These are phyloP conservation scores for Pleodorina starrii DNA, from an alignment of 139 green algal species.

Conservation along the genomic window DNA sequence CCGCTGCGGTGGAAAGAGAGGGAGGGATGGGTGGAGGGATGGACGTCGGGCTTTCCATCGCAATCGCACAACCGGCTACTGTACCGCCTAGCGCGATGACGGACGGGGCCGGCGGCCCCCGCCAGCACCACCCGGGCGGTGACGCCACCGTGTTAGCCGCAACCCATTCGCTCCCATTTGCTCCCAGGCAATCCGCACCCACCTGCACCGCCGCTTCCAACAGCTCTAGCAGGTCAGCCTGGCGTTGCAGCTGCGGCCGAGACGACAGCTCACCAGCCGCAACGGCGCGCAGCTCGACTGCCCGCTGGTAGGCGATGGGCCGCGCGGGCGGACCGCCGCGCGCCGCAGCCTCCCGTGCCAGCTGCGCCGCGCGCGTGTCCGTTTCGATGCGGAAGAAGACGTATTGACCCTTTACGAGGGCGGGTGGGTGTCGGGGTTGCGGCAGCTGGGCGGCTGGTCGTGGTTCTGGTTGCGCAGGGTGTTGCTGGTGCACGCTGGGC, in stretches of 20 bases:
- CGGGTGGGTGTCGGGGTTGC: background rate
- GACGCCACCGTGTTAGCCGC: too few relatives aligned
- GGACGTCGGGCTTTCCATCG: too few relatives aligned
- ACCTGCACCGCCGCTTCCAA: background rate
- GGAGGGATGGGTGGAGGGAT: too few relatives aligned
- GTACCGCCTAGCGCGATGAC: too few relatives aligned
- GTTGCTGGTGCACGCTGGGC: too few relatives aligned
- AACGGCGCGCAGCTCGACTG: background rate
- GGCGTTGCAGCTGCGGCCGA: background rate
- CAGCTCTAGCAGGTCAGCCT: constrained; percentile 28
- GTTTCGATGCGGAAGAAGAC: constrained; percentile 12
- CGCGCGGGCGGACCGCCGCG: background rate
- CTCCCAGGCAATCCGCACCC: too few relatives aligned
- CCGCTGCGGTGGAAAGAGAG: too few relatives aligned
- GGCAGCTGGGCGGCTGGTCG: background rate
- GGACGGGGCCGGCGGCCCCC: too few relatives aligned
- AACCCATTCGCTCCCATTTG: too few relatives aligned
- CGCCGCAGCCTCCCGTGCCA: background rate
- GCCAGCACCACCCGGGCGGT: too few relatives aligned
- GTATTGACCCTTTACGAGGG: background rate
- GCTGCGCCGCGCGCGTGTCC: background rate
- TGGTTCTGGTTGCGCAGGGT: too few relatives aligned
- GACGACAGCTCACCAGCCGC: background rate
- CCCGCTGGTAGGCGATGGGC: constrained; percentile 12
- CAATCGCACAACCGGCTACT: too few relatives aligned